Evolutionary conservation across 345 rosid species (phyloP).

Genomic region (Eucalyptus marginata): DNA sequence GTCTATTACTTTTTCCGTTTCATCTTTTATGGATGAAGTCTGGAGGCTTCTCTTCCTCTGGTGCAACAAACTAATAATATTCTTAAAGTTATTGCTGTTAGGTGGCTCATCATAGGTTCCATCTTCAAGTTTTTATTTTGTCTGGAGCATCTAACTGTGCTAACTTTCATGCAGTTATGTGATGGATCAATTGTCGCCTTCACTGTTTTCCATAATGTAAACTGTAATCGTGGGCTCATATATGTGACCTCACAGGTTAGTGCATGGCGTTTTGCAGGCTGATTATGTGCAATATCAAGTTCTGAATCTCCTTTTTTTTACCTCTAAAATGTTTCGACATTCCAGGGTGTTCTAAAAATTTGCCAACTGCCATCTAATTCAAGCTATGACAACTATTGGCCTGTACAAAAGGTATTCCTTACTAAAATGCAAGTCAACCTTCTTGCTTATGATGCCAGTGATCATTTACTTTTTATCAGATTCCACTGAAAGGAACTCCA

Average conservation of each 20-base stretch:
- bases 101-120: neutral
- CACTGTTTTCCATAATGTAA: conserved; percentile 96
- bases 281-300: neutral
- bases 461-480: conserved; percentile 18
- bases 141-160: neutral
- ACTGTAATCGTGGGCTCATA: conserved; percentile 92
- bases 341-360: conserved; percentile 84
- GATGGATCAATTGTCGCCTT: conserved; percentile 91
- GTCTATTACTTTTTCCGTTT: neutral
- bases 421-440: neutral
- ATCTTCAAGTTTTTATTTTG: neutral
- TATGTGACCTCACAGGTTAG: conserved; percentile 87
- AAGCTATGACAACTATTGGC: conserved; percentile 94
- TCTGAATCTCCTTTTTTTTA: neutral
- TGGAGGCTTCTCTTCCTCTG: neutral
- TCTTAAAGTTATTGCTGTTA: neutral
- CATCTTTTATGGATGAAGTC: neutral
- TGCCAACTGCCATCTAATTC: conserved; percentile 80
- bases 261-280: neutral
- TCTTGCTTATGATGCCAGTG: neutral
- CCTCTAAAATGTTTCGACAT: neutral
- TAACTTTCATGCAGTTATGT: conserved; percentile 52
- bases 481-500: conserved; percentile 91
- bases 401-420: conserved; percentile 70
- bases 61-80: neutral